Conservation (phyloP, 176 grass and related monocot species). For the Oryza glaberrima region DNA sequence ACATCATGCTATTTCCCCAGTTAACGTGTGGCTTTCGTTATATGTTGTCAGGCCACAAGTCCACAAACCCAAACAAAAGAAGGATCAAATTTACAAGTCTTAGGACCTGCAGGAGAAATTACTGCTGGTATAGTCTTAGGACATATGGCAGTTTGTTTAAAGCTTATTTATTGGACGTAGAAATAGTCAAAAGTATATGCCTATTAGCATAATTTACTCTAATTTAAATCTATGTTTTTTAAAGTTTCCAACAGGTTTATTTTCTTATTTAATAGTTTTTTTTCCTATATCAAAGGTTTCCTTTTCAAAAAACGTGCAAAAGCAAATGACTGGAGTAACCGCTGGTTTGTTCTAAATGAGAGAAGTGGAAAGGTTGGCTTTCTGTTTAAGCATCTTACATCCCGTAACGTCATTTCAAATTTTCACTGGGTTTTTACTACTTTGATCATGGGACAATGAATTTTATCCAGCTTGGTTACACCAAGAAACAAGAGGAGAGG, state of each 20-base stretch:
- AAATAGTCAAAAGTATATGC: neutral
- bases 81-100: slow-evolving; percentile 68
- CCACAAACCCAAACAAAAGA: slow-evolving; percentile 67
- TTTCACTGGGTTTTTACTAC: slow-evolving; percentile 2
- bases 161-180: neutral
- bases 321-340: slow-evolving; percentile 75
- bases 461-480: slow-evolving; percentile 82
- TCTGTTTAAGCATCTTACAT: slow-evolving; percentile 5
- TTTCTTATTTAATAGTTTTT: slow-evolving; percentile 26
- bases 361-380: slow-evolving; percentile 78
- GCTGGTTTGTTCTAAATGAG: slow-evolving; percentile 95
- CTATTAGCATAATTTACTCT: neutral
- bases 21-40: slow-evolving; percentile 4
- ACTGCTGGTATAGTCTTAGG: slow-evolving; percentile 58
- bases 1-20: neutral
- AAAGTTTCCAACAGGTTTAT: neutral
- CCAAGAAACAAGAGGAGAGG: slow-evolving; percentile 86
- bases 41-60: slow-evolving; percentile 60
- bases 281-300: slow-evolving; percentile 61
- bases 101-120: slow-evolving; percentile 84
- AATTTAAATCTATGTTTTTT: slow-evolving; percentile 5
- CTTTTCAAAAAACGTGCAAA: slow-evolving; percentile 77
- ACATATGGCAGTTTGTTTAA: neutral
- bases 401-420: slow-evolving; percentile 21
- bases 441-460: slow-evolving; percentile 11